Conservation (phyloP, 2,329 filamentous ascomycete species). For the Verticillium longisporum region DNA sequence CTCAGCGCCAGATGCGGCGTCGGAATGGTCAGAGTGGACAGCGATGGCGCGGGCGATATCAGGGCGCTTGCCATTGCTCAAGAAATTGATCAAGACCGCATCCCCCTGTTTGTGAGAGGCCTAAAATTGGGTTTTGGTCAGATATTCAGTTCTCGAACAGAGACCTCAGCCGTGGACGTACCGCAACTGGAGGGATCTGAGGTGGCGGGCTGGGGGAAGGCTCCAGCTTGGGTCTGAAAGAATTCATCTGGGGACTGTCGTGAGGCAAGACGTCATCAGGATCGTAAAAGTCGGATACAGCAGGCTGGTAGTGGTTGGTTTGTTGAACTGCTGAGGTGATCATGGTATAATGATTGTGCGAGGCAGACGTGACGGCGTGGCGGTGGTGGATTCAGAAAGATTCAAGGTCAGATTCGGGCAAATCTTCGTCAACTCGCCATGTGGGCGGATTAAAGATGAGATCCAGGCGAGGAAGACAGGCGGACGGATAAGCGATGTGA, state of each 20-base stretch:
- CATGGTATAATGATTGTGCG: constrained; percentile 26
- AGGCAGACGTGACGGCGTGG: background rate
- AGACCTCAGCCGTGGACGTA: constrained; percentile 31
- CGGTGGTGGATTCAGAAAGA: background rate
- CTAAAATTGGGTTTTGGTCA: constrained; percentile 43
- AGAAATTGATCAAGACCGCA: constrained; percentile 58
- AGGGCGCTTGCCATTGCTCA: constrained; percentile 56
- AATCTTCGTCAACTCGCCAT: constrained; percentile 23
- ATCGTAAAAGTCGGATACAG: constrained; percentile 30
- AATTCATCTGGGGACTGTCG: constrained; percentile 29
- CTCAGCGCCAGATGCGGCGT: constrained; percentile 6
- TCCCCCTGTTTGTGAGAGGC: constrained; percentile 52
- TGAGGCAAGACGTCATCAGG: constrained; percentile 34
- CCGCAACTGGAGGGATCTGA: constrained; percentile 33
- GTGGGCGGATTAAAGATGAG: constrained; percentile 7
- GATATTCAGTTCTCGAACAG: constrained; percentile 34
- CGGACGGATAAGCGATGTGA: background rate
- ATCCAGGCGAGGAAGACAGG: background rate
- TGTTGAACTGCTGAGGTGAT: constrained; percentile 29
- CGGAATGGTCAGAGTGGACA: constrained; percentile 31
- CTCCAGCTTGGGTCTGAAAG: constrained; percentile 9
- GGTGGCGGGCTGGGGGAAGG: constrained; percentile 43
- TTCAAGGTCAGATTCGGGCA: constrained; percentile 10
- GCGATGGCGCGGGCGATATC: constrained; percentile 57
- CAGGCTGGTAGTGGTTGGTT: constrained; percentile 20